These are phyloP conservation scores for Chytriomyces sp. DNA, from an alignment of 192 early-diverging fungal genomes.

Conservation along the genomic window DNA sequence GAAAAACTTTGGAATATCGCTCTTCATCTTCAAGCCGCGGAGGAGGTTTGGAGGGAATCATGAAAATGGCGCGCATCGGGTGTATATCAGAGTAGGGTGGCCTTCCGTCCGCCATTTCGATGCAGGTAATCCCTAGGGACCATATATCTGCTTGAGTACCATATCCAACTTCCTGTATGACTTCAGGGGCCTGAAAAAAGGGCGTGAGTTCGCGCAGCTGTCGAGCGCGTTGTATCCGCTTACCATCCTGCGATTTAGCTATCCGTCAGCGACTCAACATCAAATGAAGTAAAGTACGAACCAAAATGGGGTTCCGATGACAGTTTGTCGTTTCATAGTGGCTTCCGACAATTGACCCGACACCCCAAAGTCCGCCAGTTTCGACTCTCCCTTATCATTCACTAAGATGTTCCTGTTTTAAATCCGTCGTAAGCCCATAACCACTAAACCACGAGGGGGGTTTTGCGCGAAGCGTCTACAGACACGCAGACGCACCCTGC, in stretches of 20 bases:
- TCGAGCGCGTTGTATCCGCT: not conserved
- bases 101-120: conserved; percentile 67
- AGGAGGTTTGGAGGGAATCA: conserved; percentile 65
- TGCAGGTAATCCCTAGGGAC: conserved; percentile 64
- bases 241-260: not conserved
- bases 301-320: conserved; percentile 69
- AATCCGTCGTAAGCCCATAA: conserved; percentile 4
- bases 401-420: conserved; percentile 55
- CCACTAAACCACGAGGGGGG: not conserved
- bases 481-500: conserved; percentile 45
- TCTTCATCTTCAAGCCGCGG: conserved; percentile 52
- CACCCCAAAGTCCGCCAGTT: conserved; percentile 69
- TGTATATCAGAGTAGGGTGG: conserved; percentile 65
- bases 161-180: conserved; percentile 68
- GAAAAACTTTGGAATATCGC: conserved; percentile 49
- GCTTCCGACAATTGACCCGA: conserved; percentile 60
- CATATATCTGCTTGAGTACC: conserved; percentile 64
- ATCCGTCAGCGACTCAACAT: not conserved
- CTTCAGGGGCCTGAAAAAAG: conserved; percentile 53
- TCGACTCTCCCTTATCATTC: conserved; percentile 53
- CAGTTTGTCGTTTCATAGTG: conserved; percentile 54
- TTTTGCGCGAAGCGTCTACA: not conserved
- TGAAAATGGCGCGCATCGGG: conserved; percentile 67
- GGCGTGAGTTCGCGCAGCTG: not conserved
- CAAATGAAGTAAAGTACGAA: conserved; percentile 36